These are phyloP conservation scores for Viscum album DNA, from an alignment of 177 flowering plant genomes.

Conservation along the genomic window DNA sequence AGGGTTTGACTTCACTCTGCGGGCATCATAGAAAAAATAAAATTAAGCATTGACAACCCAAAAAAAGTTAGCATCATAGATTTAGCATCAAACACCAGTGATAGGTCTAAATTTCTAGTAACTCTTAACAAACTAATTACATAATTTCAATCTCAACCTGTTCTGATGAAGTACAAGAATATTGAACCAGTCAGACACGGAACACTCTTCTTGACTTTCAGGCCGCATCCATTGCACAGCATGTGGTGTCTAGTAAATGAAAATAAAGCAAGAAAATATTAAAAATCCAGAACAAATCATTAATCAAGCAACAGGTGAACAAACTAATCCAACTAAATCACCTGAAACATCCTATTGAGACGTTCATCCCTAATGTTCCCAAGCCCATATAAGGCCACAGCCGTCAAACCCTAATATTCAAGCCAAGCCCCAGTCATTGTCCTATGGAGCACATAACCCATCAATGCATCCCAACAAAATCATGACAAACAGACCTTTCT, in stretches of 20 bases:
- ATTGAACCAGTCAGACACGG: slow-evolving; percentile 93
- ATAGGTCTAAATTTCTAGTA: background rate
- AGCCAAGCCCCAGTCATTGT: slow-evolving; percentile 6
- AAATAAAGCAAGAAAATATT: slow-evolving; percentile 9
- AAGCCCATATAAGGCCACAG: slow-evolving; percentile 93
- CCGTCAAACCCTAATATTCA: slow-evolving; percentile 70
- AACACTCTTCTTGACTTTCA: slow-evolving; percentile 70
- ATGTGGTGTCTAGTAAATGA: slow-evolving; percentile 74
- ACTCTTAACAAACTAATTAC: background rate
- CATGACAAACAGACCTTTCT: slow-evolving; percentile 48
- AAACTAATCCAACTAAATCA: slow-evolving; percentile 13
- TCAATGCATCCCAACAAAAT: background rate
- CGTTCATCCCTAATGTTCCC: slow-evolving; percentile 98
- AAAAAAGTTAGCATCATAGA: background rate
- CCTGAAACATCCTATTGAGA: slow-evolving; percentile 98
- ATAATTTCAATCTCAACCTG: slow-evolving; percentile 36
- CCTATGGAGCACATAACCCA: background rate
- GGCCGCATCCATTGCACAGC: slow-evolving; percentile 99
- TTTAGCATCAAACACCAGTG: background rate
- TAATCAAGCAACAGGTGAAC: background rate
- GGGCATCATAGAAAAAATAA: slow-evolving; percentile 13
- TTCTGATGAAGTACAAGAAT: slow-evolving; percentile 94
- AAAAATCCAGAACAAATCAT: background rate
- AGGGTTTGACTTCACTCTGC: slow-evolving; percentile 87
- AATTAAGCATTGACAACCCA: background rate